Conservation (phyloP, 495 filamentous ascomycete genomes). For the Trichoderma parareesei region DNA sequence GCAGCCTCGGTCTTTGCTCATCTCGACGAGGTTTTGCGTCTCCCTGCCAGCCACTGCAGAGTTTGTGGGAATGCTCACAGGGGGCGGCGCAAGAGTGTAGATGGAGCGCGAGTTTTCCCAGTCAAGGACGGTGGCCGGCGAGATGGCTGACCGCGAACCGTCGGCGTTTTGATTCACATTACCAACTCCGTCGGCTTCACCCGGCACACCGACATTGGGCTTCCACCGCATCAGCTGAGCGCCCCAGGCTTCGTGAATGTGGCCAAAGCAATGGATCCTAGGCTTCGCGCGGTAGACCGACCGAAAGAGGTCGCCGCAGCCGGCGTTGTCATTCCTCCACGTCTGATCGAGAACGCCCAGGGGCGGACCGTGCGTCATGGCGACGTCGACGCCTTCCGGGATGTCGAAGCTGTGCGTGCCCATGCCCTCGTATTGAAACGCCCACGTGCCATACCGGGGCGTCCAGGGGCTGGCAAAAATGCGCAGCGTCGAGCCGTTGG, state of each 20-base stretch:
- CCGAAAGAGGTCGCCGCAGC: constrained; percentile 46
- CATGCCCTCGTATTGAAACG: constrained; percentile 53
- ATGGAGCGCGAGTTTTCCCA: constrained; percentile 32
- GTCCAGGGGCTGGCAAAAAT: constrained; percentile 62
- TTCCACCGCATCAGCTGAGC: constrained; percentile 48
- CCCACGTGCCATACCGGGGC: constrained; percentile 51
- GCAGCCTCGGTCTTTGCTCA: constrained; percentile 8
- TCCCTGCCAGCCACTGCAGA: background rate
- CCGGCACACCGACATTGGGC: constrained; percentile 18
- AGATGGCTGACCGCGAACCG: background rate
- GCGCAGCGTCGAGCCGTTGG: constrained; percentile 47
- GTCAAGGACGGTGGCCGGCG: constrained; percentile 20
- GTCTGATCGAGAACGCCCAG: constrained; percentile 44
- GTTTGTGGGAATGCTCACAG: background rate
- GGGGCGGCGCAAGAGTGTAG: constrained; percentile 25
- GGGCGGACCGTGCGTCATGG: constrained; percentile 68
- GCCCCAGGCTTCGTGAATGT: constrained; percentile 66
- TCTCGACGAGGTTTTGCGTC: background rate
- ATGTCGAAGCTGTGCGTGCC: constrained; percentile 35
- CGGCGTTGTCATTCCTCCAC: constrained; percentile 28
- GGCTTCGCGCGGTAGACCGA: constrained; percentile 43
- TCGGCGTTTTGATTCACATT: background rate
- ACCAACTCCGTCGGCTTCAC: background rate
- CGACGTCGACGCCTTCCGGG: constrained; percentile 47
- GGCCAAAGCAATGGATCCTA: constrained; percentile 57